Percentiles rank a stretch among this genome's conserved stretches.
These are phyloP conservation scores for Euphorbia corollata DNA, from an alignment of 441 rosid species.

Conservation along the genomic window DNA sequence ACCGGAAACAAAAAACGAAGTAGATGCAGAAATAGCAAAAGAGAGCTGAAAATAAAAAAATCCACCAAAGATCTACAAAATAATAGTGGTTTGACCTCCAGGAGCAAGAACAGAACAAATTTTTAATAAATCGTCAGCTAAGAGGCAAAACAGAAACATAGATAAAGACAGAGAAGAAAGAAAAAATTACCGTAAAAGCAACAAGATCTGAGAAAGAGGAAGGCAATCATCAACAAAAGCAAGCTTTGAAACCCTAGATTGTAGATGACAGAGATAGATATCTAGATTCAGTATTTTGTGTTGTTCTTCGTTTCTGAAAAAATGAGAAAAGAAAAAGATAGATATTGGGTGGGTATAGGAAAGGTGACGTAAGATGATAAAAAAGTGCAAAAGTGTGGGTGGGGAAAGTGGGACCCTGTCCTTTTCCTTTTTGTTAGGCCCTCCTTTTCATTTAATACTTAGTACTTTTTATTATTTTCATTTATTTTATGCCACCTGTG, in stretches of 20 bases:
- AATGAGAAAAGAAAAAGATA: slow-evolving; percentile 23
- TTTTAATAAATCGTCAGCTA: neutral
- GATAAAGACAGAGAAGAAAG: neutral
- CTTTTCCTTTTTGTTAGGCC: slow-evolving; percentile 28
- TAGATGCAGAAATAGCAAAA: slow-evolving; percentile 6
- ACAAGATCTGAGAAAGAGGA: neutral
- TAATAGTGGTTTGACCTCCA: neutral
- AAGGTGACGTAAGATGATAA: slow-evolving; percentile 46
- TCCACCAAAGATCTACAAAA: slow-evolving; percentile 1
- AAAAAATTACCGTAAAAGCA: slow-evolving; percentile 13
- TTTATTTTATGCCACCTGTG: neutral
- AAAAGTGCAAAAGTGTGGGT: slow-evolving; percentile 51
- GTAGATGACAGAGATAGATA: neutral
- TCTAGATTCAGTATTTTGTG: neutral
- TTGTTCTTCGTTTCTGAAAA: neutral
- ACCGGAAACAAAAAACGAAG: neutral
- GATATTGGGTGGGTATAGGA: slow-evolving; percentile 42
- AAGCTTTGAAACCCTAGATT: neutral
- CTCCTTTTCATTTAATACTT: slow-evolving; percentile 13
- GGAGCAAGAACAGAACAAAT: neutral
- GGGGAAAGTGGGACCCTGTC: slow-evolving; percentile 34
- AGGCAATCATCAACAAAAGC: slow-evolving; percentile 14
- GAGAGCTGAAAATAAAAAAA: neutral
- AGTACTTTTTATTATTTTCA: neutral
- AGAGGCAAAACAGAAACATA: neutral